These are phyloP conservation scores for Hirschioporus abietinus DNA, from an alignment of 768 basidiomycete species.

Conservation along the genomic window DNA sequence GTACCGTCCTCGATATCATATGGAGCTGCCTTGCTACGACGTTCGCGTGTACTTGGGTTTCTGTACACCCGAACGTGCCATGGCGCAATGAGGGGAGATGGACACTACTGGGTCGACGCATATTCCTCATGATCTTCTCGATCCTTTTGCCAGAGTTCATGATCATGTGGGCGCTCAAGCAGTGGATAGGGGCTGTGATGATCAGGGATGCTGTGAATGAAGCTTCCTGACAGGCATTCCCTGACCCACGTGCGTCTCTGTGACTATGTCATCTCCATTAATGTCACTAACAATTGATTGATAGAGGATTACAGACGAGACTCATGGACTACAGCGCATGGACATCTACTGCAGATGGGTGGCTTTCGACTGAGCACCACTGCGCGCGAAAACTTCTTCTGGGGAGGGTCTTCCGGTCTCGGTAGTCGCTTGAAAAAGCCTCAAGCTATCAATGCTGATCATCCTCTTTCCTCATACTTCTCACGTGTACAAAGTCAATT, in stretches of 20 bases:
- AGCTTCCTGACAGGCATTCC: neutral
- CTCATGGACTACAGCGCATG: constrained; percentile 6
- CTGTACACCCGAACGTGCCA: constrained; percentile 28
- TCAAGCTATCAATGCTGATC: neutral
- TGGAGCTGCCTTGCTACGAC: constrained; percentile 24
- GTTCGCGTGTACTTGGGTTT: constrained; percentile 26
- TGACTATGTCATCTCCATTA: neutral
- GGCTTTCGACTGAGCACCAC: neutral
- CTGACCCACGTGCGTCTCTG: neutral
- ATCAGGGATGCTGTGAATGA: constrained; percentile 37
- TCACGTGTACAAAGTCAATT: neutral
- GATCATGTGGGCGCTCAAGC: constrained; percentile 22
- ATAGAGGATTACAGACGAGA: neutral
- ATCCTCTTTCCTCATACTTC: neutral
- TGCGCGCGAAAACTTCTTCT: neutral
- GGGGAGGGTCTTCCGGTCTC: neutral
- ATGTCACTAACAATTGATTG: neutral
- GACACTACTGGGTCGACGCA: constrained; percentile 6
- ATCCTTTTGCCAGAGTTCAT: constrained; percentile 25
- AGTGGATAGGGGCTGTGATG: constrained; percentile 9
- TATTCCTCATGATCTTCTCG: constrained; percentile 18
- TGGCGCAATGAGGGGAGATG: constrained; percentile 10
- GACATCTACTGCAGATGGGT: constrained; percentile 4
- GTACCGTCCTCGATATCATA: constrained; percentile 16
- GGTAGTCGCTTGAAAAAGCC: neutral